phyloP scores from a whole-genome alignment of 352 stramenopile genomes.

The Blastocystis sp. region DNA sequence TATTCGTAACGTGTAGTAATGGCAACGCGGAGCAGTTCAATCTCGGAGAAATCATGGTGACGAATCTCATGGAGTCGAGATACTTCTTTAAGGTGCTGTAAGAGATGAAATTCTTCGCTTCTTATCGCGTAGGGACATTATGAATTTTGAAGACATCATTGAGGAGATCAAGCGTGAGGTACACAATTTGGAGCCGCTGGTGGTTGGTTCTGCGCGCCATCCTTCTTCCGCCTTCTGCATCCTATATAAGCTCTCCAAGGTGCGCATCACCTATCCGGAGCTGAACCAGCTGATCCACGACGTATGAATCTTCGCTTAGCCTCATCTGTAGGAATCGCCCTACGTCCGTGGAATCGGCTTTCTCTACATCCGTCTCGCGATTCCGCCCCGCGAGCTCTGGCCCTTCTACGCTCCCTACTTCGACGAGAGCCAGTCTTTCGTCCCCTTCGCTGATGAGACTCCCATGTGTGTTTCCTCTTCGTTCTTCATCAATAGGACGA shows the following conservation, averaged over 20 bases:
- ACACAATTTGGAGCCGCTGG: conserved; percentile 46
- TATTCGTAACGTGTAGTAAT: conserved; percentile 20
- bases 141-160: conserved; percentile 46
- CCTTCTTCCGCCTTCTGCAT: conserved; percentile 65
- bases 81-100: conserved; percentile 68
- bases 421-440: conserved; percentile 5
- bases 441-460: conserved; percentile 19
- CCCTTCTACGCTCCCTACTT: conserved; percentile 64
- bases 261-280: conserved; percentile 52
- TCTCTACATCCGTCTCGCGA: conserved; percentile 50
- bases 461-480: neutral
- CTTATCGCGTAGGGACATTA: conserved; percentile 47
- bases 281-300: conserved; percentile 23
- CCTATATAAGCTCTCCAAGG: conserved; percentile 29
- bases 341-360: conserved; percentile 47
- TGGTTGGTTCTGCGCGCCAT: conserved; percentile 61
- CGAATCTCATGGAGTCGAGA: conserved; percentile 56
- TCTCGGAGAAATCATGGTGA: conserved; percentile 39
- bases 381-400: conserved; percentile 41
- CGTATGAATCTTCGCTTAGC: neutral
- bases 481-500: neutral
- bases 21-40: conserved; percentile 49
- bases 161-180: conserved; percentile 42
- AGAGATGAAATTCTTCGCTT: neutral
- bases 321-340: conserved; percentile 22